Base-by-base conservation (phyloP, 2,329 filamentous ascomycete species). In the Hypocrella siamensis region DNA sequence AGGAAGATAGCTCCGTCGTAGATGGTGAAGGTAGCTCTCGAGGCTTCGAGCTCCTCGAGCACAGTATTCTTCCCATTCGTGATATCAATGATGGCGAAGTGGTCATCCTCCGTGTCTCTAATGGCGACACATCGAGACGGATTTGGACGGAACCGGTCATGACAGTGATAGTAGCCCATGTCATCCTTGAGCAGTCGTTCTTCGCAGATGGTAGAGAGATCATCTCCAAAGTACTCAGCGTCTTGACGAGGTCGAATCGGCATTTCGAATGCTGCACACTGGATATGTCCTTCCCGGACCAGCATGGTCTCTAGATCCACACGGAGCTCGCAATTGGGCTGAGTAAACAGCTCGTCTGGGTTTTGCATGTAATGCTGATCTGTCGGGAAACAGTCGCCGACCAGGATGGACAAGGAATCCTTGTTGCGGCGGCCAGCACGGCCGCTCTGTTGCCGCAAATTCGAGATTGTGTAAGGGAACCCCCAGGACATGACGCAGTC, bases 341-440 rank as follows among this genome's bases (percentile, higher is more conserved):
- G 83, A 0, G 81, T 90, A 54, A 96, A 88, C 17, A 98, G 78
- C 52, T 93, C 84, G 38, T 90, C 79, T 0, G 90, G 90, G 40
- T 96, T 93, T 38, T 82, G 75, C 90, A 98, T 98, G 53, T 92
- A 98, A 49, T 92, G 76, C 49, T 98, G 90, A 49, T 98, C 90
- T 0, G 83, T 84, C 3, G 86, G 76, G 42, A 90, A 93, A 40
- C 75, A 75, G 47, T 94, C 86, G 3, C 86, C 90, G 1, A 98
- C 73, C 1, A 98, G 61, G 3, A 98, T 74, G 0, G 85, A 92
- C 3, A 98, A 62, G 0, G 86, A 93, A 52, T 98, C 90, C 47
- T 83, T 92, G 49, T 94, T 94, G 37, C 88, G 70, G 36, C 90
- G 72, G 10, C 90, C 90, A 15, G 90, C 90, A 45, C 90, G 74